Base-by-base conservation (phyloP, 2,329 filamentous ascomycete genomes). In the Colletotrichum orbiculare region DNA sequence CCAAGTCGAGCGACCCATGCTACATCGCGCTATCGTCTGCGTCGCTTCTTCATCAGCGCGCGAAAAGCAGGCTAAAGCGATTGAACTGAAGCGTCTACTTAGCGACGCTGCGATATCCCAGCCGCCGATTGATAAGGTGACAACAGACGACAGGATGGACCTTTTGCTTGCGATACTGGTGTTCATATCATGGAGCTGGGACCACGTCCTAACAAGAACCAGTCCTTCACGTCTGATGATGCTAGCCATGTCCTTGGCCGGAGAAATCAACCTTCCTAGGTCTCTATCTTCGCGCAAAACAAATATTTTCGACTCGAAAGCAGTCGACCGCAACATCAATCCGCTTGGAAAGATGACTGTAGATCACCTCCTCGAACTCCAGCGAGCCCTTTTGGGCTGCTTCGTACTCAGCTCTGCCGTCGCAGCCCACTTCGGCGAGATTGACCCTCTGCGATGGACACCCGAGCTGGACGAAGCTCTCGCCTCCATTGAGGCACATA, bases 11-110 rank as follows among this genome's bases (percentile, higher is more conserved):
- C 72, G 76, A 3, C 84, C 86, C 0, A 85, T 85, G 54, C 69
- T 86, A 6, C 86, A 82, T 79, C 69, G 84, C 8, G 79, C 78
- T 41, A 83, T 87, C 50, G 77, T 82, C 70, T 77, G 82, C 43
- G 71, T 84, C 9, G 79, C 81, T 2, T 78, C 78, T 47, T 81
- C 78, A 67, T 80, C 79, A 2, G 73, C 75, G 0, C 70, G 74
- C 3, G 76, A 79, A 55, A 82, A 85, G 60, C 54, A 73, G 0
- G 71, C 73, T 1, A 69, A n/a, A 84, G 41, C 75, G 76, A 41
- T 78, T 78, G 2, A 77, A 75, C 63, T 85, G 11, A 77, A 83
- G 9, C 74, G 78, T n/a, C 5, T 2, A 0, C 46, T 58, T 5
- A 4, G 46, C 6, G 46, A 34, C 11, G 8, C n/a, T 5, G 17